Percentiles rank a stretch among this genome's conserved stretches.
Evolutionary conservation across 2,329 filamentous ascomycete genomes (phyloP).

Genomic region (Fusarium foetens): DNA sequence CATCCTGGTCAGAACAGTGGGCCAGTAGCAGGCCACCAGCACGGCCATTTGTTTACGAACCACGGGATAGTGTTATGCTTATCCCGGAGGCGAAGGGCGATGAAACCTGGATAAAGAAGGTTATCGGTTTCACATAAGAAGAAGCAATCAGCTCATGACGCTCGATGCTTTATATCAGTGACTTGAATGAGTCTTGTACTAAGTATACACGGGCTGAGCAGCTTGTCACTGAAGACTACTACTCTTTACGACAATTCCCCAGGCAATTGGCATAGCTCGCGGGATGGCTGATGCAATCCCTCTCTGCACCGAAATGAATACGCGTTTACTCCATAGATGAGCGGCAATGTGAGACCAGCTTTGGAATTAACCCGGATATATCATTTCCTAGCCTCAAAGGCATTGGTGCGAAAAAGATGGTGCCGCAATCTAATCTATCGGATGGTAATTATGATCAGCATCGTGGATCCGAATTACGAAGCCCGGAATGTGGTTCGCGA

Average conservation of each 20-base stretch:
- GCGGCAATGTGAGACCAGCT: no score
- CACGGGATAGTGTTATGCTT: background rate
- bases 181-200: background rate
- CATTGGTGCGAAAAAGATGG: background rate
- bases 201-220: accelerated
- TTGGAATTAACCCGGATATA: background rate
- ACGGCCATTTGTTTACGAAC: background rate
- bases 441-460: slow-evolving; percentile 21
- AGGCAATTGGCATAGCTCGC: accelerated
- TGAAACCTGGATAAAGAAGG: background rate
- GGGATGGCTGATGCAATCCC: accelerated
- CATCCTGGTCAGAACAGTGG: background rate
- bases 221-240: background rate
- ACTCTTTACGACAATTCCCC: accelerated
- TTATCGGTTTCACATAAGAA: background rate
- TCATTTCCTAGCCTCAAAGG: background rate
- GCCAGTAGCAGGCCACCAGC: background rate
- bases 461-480: background rate
- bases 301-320: accelerated
- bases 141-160: background rate
- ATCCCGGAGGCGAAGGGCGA: background rate
- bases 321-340: background rate
- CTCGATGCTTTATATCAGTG: accelerated
- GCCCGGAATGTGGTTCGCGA: background rate
- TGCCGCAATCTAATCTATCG: background rate